Evolutionary conservation across 2,329 filamentous ascomycete genomes (phyloP).

Genomic region (Ramularia endophylla): DNA sequence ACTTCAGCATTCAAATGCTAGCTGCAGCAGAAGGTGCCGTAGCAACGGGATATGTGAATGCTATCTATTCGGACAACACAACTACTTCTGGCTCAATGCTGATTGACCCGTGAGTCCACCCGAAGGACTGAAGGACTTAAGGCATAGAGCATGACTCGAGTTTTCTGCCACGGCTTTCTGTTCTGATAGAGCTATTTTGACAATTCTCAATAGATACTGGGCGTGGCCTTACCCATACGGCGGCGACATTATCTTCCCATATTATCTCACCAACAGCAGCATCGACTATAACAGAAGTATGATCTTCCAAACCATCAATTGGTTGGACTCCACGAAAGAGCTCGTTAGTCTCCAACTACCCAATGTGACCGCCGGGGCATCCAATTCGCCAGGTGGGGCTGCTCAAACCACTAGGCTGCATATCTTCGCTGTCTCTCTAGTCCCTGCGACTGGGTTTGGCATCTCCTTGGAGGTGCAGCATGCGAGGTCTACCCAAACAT

Average conservation of each 20-base stretch:
- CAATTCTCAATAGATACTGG: too few relatives aligned
- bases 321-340: constrained; percentile 37
- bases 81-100: constrained; percentile 30
- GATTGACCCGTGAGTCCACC: constrained; percentile 35
- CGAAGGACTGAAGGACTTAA: too few relatives aligned
- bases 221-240: constrained; percentile 38
- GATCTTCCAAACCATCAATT: constrained; percentile 37
- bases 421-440: constrained; percentile 35
- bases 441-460: constrained; percentile 24
- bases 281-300: constrained; percentile 36
- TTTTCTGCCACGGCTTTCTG: too few relatives aligned
- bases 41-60: constrained; percentile 34
- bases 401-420: constrained; percentile 30
- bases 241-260: constrained; percentile 37
- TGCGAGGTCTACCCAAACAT: constrained; percentile 38
- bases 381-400: constrained; percentile 28
- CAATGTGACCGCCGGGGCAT: constrained; percentile 31
- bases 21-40: constrained; percentile 36
- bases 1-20: constrained; percentile 37
- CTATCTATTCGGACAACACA: constrained; percentile 34
- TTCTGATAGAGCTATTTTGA: too few relatives aligned
- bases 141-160: too few relatives aligned
- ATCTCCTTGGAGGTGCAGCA: constrained; percentile 32
- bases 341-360: constrained; percentile 33
- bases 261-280: constrained; percentile 32